phyloP scores from a whole-genome alignment of 2,329 filamentous ascomycete species.

The Tolypocladium ovalisporum region DNA sequence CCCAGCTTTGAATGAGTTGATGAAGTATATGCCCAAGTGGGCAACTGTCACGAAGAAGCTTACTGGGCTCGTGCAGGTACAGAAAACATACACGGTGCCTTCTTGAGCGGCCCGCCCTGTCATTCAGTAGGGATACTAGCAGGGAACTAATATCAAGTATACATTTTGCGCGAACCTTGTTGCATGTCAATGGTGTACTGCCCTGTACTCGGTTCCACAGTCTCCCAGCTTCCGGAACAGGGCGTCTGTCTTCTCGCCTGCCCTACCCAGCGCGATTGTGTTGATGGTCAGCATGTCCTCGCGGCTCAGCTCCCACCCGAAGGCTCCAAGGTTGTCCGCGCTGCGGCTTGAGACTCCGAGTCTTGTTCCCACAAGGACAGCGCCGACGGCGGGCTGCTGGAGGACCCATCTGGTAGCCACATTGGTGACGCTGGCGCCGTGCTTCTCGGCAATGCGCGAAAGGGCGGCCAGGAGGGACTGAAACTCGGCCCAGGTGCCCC shows the following conservation, averaged over 20 bases:
- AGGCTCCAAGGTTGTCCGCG: neutral
- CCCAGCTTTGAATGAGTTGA: conserved; percentile 73
- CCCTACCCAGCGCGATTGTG: neutral
- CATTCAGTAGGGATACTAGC: neutral
- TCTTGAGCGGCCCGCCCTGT: conserved; percentile 14
- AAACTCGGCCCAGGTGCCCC: neutral
- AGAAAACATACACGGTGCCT: conserved; percentile 51
- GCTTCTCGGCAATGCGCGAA: neutral
- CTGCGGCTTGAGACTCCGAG: neutral
- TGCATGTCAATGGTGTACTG: neutral
- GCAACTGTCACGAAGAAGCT: conserved; percentile 62
- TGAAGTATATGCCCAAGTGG: conserved; percentile 71
- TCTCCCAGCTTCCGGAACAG: neutral
- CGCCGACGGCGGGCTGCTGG: neutral
- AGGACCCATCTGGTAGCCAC: neutral
- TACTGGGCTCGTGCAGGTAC: conserved; percentile 74
- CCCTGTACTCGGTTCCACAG: neutral
- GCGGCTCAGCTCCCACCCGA: neutral
- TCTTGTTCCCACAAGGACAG: neutral
- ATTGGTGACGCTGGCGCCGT: neutral
- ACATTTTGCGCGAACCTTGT: neutral
- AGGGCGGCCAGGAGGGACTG: neutral
- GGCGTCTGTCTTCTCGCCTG: neutral
- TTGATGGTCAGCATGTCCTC: neutral
- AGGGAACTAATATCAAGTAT: neutral